These are phyloP conservation scores for Hemileccinum rubropunctum DNA, from an alignment of 768 basidiomycete species.

Conservation along the genomic window DNA sequence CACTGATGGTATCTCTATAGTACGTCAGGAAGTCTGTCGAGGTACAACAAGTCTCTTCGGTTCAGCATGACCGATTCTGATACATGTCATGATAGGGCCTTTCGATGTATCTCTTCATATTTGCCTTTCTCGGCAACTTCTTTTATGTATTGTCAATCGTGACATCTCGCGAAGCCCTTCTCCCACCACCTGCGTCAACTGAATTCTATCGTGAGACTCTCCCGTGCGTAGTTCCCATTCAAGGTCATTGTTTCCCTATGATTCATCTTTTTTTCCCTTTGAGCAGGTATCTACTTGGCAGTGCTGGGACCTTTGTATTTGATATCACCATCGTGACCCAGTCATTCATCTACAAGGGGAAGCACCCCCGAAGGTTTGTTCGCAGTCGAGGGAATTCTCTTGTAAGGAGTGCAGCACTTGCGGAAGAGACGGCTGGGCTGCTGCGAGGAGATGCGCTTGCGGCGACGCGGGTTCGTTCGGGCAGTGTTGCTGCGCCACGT, in stretches of 20 bases:
- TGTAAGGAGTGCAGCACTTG: slow-evolving; percentile 27
- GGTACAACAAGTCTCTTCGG: slow-evolving; percentile 34
- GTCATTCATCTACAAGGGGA: slow-evolving; percentile 70
- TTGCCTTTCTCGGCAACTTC: slow-evolving; percentile 90
- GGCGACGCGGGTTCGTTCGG: slow-evolving; percentile 25
- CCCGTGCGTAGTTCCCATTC: slow-evolving; percentile 55
- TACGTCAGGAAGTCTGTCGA: slow-evolving; percentile 88
- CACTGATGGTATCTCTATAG: slow-evolving; percentile 38
- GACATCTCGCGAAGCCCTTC: slow-evolving; percentile 61
- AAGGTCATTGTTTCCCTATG: not conserved
- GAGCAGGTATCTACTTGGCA: slow-evolving; percentile 80
- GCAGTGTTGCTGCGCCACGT: slow-evolving; percentile 19
- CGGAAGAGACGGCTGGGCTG: slow-evolving; percentile 51
- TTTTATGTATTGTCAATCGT: slow-evolving; percentile 92
- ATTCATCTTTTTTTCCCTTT: not conserved
- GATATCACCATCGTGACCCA: slow-evolving; percentile 91
- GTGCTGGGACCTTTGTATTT: slow-evolving; percentile 89
- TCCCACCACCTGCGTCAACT: slow-evolving; percentile 57
- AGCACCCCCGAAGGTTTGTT: slow-evolving; percentile 34
- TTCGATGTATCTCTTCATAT: slow-evolving; percentile 89
- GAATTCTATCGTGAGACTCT: slow-evolving; percentile 77
- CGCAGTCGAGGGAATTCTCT: slow-evolving; percentile 27
- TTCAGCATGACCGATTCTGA: slow-evolving; percentile 8
- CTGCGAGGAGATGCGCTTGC: slow-evolving; percentile 41
- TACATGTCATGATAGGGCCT: slow-evolving; percentile 58